phyloP scores from a whole-genome alignment of 768 basidiomycete species.

The Suillus plorans region DNA sequence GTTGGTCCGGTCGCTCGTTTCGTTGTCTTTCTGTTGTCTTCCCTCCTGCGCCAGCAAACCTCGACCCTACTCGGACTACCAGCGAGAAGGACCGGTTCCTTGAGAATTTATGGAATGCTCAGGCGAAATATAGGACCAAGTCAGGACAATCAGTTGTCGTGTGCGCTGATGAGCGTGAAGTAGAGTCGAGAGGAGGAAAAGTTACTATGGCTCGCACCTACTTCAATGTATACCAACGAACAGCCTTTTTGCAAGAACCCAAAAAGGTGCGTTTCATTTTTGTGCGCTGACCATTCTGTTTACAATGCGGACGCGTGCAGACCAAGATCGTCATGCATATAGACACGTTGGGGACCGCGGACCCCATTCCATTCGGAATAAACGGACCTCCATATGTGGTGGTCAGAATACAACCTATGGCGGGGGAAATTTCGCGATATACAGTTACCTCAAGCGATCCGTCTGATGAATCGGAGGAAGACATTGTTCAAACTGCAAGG shows the following conservation, averaged over 20 bases:
- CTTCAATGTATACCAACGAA: constrained; percentile 86
- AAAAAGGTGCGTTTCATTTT: constrained; percentile 60
- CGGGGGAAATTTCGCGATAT: constrained; percentile 79
- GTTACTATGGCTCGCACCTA: constrained; percentile 75
- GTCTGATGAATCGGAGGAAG: constrained; percentile 73
- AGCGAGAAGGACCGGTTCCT: constrained; percentile 80
- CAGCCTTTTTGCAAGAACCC: constrained; percentile 71
- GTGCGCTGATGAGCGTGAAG: constrained; percentile 69
- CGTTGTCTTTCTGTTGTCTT: constrained; percentile 76
- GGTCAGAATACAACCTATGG: constrained; percentile 80
- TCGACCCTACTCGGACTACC: constrained; percentile 65
- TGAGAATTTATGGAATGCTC: constrained; percentile 86
- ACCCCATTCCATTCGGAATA: constrained; percentile 75
- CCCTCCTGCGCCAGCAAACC: constrained; percentile 64
- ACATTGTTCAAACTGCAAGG: constrained; percentile 74
- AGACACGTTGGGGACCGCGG: constrained; percentile 72
- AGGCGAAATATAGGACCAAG: constrained; percentile 76
- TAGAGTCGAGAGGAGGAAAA: constrained; percentile 64
- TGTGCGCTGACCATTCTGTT: constrained; percentile 3
- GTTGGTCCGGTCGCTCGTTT: constrained; percentile 87
- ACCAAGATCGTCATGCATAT: constrained; percentile 88
- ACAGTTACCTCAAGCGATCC: constrained; percentile 74
- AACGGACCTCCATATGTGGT: constrained; percentile 72
- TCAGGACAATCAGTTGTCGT: constrained; percentile 73
- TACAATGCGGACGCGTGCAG: constrained; percentile 38